A percentile compares a stretch with the other conserved stretches of the same genome.
Evolutionary conservation across 768 basidiomycete species (phyloP).

Genomic region (Gymnopilus junonius): DNA sequence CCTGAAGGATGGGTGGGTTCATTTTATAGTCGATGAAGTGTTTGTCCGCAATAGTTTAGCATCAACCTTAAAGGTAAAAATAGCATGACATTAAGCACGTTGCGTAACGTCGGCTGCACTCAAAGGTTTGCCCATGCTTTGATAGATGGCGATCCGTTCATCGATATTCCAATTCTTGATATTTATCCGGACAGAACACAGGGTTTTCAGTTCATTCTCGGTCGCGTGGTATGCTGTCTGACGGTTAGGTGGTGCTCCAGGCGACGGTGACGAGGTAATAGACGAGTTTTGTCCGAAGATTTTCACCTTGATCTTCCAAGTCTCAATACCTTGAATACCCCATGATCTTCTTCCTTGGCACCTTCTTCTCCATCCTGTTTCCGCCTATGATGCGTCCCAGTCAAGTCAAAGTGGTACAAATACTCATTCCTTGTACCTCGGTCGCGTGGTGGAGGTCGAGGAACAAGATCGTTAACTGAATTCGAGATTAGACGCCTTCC

Average conservation of each 20-base stretch:
- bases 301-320: neutral
- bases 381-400: neutral
- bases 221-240: neutral
- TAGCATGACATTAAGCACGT: neutral
- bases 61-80: neutral
- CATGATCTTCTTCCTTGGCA: neutral
- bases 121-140: neutral
- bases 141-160: neutral
- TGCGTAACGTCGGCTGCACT: neutral
- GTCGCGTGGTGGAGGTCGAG: neutral
- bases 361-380: neutral
- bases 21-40: neutral
- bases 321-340: neutral
- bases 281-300: conserved; percentile 2
- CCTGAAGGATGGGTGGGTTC: neutral
- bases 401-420: no score
- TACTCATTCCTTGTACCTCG: neutral
- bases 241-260: neutral
- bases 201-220: neutral
- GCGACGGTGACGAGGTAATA: neutral
- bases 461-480: neutral
- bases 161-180: neutral
- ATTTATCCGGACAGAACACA: neutral
- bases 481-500: neutral
- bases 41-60: neutral